A percentile compares a stretch with the other conserved stretches of the same genome.
Conservation (phyloP, 1,284 basidiomycete species). For the Sutorius eximius region DNA sequence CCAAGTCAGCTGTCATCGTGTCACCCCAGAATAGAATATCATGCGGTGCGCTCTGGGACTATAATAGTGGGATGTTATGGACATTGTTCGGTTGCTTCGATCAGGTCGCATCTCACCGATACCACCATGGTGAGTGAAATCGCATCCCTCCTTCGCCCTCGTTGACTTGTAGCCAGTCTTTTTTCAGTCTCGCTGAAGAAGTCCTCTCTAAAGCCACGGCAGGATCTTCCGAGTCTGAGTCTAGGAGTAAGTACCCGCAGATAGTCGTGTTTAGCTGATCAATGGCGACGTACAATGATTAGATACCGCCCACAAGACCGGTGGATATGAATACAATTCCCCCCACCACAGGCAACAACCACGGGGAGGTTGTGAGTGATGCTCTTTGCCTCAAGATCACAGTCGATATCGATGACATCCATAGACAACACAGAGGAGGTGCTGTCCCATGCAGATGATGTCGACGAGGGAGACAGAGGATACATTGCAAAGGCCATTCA, state of each 20-base stretch:
- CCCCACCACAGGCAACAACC: constrained; percentile 40
- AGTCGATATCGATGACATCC: constrained; percentile 1
- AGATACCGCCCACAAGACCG: constrained; percentile 44
- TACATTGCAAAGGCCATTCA: constrained; percentile 22
- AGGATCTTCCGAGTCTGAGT: constrained; percentile 36
- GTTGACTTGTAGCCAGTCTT: constrained; percentile 41
- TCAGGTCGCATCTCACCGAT: constrained; percentile 8
- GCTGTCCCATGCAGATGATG: constrained; percentile 39
- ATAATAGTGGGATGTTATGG: constrained; percentile 13
- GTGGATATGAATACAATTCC: constrained; percentile 60
- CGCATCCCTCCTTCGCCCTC: not conserved
- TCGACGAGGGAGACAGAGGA: constrained; percentile 10
- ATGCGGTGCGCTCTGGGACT: constrained; percentile 16
- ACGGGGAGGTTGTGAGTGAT: constrained; percentile 36
- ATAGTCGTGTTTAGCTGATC: constrained; percentile 3
- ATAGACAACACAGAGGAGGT: constrained; percentile 63
- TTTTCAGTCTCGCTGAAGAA: constrained; percentile 69
- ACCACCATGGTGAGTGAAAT: constrained; percentile 31
- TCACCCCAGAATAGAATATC: constrained; percentile 28
- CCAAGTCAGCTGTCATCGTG: constrained; percentile 21
- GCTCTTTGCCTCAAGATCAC: not conserved
- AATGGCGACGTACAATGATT: constrained; percentile 8
- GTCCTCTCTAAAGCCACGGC: constrained; percentile 39
- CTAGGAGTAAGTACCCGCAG: constrained; percentile 17
- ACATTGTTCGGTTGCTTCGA: constrained; percentile 14